A percentile compares a stretch with the other conserved stretches of the same genome.
Evolutionary conservation across 345 rosid genomes (phyloP).

Genomic region (Pseudoturritis turrita): DNA sequence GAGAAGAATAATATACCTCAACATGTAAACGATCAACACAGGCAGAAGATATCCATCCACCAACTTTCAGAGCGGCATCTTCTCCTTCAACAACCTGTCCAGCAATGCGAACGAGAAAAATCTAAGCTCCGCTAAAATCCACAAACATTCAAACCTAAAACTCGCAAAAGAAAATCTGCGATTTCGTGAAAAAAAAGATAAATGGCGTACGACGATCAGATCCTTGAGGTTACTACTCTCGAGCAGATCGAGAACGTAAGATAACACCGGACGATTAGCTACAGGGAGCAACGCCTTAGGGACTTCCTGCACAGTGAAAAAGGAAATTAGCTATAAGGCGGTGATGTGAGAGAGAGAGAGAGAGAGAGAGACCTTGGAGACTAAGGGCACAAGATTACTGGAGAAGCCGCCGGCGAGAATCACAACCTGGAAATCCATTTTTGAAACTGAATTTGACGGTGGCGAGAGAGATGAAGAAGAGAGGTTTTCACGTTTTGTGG

Average conservation of each 20-base stretch:
- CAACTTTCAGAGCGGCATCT: slow-evolving; percentile 77
- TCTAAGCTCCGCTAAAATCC: background rate
- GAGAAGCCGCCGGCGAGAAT: slow-evolving; percentile 87
- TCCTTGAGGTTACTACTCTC: slow-evolving; percentile 79
- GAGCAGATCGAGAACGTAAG: slow-evolving; percentile 76
- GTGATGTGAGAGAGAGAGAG: background rate
- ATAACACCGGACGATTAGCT: slow-evolving; percentile 85
- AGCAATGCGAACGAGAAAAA: slow-evolving; percentile 1
- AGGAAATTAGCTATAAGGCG: background rate
- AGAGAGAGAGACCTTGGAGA: slow-evolving; percentile 57
- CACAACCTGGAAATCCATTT: slow-evolving; percentile 93
- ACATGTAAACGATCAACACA: slow-evolving; percentile 87
- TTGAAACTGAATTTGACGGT: background rate
- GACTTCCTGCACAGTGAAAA: slow-evolving; percentile 52
- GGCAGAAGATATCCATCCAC: slow-evolving; percentile 86
- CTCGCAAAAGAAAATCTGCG: background rate
- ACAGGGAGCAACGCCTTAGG: slow-evolving; percentile 93
- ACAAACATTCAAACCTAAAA: background rate
- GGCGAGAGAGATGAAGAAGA: background rate
- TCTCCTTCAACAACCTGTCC: slow-evolving; percentile 91
- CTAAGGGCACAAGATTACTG: slow-evolving; percentile 68
- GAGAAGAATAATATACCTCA: slow-evolving; percentile 43
- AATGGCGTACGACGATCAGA: slow-evolving; percentile 67
- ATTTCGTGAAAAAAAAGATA: background rate
- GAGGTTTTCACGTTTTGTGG: slow-evolving; percentile 15